These are phyloP conservation scores for Trypanosoma melophagium DNA, from an alignment of 208 protist species.

Conservation along the genomic window DNA sequence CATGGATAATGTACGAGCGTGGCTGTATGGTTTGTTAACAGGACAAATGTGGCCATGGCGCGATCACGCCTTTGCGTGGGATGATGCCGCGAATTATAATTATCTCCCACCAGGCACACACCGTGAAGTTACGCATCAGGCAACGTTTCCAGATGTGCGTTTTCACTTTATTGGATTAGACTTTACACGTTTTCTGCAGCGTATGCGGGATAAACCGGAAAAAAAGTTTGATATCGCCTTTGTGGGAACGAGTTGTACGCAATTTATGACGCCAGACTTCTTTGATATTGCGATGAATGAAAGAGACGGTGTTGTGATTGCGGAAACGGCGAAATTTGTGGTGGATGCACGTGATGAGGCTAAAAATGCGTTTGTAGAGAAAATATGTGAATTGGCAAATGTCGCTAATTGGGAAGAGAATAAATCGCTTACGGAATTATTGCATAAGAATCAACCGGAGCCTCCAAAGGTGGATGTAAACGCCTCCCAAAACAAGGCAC, in stretches of 20 bases:
- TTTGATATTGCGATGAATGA: conserved; percentile 45
- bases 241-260: conserved; percentile 75
- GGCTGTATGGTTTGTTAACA: conserved; percentile 87
- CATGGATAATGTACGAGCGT: conserved; percentile 89
- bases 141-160: conserved; percentile 48
- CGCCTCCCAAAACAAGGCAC: conserved; percentile 34
- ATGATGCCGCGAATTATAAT: conserved; percentile 80
- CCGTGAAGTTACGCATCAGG: conserved; percentile 51
- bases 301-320: conserved; percentile 67
- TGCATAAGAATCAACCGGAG: conserved; percentile 62
- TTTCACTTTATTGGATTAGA: conserved; percentile 86
- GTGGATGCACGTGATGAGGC: conserved; percentile 75
- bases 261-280: conserved; percentile 57
- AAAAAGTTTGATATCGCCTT: conserved; percentile 72
- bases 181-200: conserved; percentile 63
- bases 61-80: conserved; percentile 89
- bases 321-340: conserved; percentile 91
- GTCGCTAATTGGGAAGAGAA: conserved; percentile 50
- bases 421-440: conserved; percentile 30
- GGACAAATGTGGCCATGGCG: conserved; percentile 78
- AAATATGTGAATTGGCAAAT: conserved; percentile 53
- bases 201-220: conserved; percentile 31
- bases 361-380: conserved; percentile 70
- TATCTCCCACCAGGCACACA: conserved; percentile 76
- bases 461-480: conserved; percentile 33